phyloP scores from a whole-genome alignment of 2,329 filamentous ascomycete genomes.

The Pestalotiopsis sp. region DNA sequence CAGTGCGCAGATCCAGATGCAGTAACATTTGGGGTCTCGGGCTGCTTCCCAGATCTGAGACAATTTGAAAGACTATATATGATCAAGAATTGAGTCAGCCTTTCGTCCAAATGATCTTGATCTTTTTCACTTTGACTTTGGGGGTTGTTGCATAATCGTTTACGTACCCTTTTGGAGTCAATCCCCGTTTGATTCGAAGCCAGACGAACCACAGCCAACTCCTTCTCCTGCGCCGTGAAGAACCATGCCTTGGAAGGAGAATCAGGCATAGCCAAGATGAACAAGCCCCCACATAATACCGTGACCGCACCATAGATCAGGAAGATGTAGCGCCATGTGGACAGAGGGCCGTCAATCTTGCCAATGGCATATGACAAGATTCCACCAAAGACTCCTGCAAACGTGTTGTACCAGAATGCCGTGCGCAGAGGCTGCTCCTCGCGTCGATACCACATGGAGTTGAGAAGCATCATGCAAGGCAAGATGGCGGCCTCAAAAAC shows the following conservation, averaged over 20 bases:
- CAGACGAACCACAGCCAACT: constrained; percentile 29
- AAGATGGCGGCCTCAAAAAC: constrained; percentile 24
- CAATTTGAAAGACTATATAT: neutral
- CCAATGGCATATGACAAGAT: constrained; percentile 32
- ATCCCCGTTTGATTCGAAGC: constrained; percentile 14
- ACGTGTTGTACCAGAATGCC: neutral
- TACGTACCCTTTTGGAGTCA: neutral
- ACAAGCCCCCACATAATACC: constrained; percentile 24
- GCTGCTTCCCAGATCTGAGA: neutral
- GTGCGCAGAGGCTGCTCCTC: neutral
- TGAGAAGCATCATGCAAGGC: constrained; percentile 24
- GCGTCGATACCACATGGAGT: constrained; percentile 27
- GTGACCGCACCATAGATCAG: constrained; percentile 33
- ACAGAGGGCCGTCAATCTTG: constrained; percentile 28
- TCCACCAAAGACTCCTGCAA: constrained; percentile 23
- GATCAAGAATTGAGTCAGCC: neutral
- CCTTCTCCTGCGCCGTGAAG: constrained; percentile 21
- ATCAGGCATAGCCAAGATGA: constrained; percentile 30
- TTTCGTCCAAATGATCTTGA: neutral
- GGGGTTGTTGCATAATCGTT: neutral
- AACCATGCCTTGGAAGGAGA: constrained; percentile 29
- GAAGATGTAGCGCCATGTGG: constrained; percentile 33
- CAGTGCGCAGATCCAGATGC: neutral
- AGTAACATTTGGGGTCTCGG: neutral
- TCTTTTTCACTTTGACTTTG: neutral